Base-by-base conservation (phyloP, 179 eudicot genomes). In the Corrigiola litoralis region DNA sequence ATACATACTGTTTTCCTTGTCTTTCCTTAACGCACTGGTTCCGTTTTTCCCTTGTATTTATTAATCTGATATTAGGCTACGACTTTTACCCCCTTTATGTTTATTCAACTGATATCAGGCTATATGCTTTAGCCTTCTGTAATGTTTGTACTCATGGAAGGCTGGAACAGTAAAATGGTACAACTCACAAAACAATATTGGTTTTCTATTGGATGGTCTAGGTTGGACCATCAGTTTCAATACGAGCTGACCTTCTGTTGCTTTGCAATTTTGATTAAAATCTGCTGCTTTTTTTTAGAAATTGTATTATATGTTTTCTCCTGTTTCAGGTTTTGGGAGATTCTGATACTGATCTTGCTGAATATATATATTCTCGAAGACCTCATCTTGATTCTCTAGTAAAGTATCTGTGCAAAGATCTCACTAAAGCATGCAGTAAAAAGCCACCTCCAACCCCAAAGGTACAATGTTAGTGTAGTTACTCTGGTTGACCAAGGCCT, bases 311-410 rank as follows among this genome's bases (percentile, higher is more conserved):
- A 56, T n/a, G 5, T 24, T 66, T 9, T 46, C n/a, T 68, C 14
- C 51, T 71, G 82, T n/a, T n/a, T n/a, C 86, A 94, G 99, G 84
- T 88, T 73, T 53, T 94, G 77, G 99, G 94, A 29, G 81, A 90
- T 72, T 90, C 83, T 37, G 98, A 92, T 71, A 92, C 98, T 38
- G 97, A 92, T 80, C 83, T 84, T 62, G 97, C 97, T 55, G 99
- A 94, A 75, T 94, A 80, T 61, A 25, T 94, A 16, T 87, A 87
- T 73, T 77, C 79, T 58, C 84, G 77, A 40, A 94, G 84, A 70
- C 99, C 96, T 37, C 73, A 77, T 68, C 57, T 87, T 67, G 82
- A 77, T 44, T 64, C 85, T 12, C 75, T 94, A 67, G 76, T 74
- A 18, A 78, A 75, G 32, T 86, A 77, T 72, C 71, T 94, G 25